Evolutionary conservation across 2,329 filamentous ascomycete genomes (phyloP).

Genomic region (Aspergillus sp.): DNA sequence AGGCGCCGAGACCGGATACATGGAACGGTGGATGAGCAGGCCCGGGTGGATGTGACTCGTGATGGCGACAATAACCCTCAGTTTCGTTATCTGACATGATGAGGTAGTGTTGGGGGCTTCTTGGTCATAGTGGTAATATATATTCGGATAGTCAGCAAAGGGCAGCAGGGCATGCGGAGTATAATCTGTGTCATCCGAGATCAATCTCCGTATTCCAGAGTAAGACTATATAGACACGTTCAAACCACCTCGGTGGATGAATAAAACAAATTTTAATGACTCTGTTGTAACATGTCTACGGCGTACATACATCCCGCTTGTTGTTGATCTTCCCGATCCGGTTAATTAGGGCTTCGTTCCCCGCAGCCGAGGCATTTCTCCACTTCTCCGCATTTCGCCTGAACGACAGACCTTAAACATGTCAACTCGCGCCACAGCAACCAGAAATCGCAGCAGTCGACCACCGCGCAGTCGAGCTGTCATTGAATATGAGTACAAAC

Average conservation of each 20-base stretch:
- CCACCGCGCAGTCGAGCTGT: constrained; percentile 17
- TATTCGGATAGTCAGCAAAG: no score
- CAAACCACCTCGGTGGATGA: no score
- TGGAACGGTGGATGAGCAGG: constrained; percentile 16
- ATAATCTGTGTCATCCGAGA: no score
- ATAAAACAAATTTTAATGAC: no score
- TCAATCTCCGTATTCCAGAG: no score
- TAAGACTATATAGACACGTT: no score
- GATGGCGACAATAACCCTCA: constrained; percentile 20
- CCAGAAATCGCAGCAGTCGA: constrained; percentile 1
- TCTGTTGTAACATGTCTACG: no score
- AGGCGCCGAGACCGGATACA: constrained; percentile 20
- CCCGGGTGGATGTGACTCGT: constrained; percentile 24
- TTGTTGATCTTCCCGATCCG: not conserved
- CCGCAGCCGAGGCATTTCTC: not conserved
- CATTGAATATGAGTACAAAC: constrained; percentile 39
- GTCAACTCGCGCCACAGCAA: not conserved
- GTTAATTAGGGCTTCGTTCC: not conserved
- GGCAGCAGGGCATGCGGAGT: no score
- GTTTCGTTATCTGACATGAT: constrained; percentile 24
- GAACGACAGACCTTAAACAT: not conserved
- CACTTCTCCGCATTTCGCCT: not conserved
- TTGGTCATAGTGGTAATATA: no score
- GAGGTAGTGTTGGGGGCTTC: not conserved
- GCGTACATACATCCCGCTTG: no score